phyloP scores from a whole-genome alignment of 352 stramenopile species.

The Globisporangium acanthophoron region DNA sequence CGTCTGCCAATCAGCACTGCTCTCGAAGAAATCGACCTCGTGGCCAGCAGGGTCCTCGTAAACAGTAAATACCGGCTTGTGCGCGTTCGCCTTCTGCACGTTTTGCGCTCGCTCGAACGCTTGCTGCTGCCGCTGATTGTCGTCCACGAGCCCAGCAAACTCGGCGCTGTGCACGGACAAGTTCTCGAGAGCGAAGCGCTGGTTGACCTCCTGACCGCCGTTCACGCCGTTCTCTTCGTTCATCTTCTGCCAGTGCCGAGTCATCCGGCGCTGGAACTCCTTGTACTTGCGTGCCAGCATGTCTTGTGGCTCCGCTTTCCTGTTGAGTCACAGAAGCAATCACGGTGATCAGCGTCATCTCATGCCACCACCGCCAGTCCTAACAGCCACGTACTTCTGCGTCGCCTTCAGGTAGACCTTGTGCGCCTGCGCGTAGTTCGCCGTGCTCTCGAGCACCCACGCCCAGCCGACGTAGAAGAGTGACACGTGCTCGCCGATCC shows the following conservation, averaged over 20 bases:
- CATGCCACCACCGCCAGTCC: background rate
- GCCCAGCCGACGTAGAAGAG: conserved; percentile 87
- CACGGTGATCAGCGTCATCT: background rate
- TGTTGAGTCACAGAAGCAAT: conserved; percentile 16
- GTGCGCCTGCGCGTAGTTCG: conserved; percentile 77
- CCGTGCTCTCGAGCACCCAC: conserved; percentile 74
- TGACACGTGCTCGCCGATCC: conserved; percentile 73
- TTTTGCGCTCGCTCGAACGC: conserved; percentile 45
- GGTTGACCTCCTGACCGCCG: conserved; percentile 31
- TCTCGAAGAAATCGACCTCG: conserved; percentile 52
- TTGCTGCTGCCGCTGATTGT: conserved; percentile 63
- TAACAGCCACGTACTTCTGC: conserved; percentile 57
- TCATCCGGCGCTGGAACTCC: conserved; percentile 82
- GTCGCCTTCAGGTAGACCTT: conserved; percentile 85
- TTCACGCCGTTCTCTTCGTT: conserved; percentile 31
- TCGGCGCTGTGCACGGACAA: conserved; percentile 43
- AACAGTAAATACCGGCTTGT: conserved; percentile 84
- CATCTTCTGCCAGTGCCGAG: conserved; percentile 71
- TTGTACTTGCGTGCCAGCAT: conserved; percentile 71
- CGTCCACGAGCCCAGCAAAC: conserved; percentile 47
- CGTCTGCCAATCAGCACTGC: conserved; percentile 62
- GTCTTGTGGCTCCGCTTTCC: conserved; percentile 64
- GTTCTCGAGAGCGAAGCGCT: conserved; percentile 57
- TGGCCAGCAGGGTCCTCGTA: conserved; percentile 61
- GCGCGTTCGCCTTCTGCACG: conserved; percentile 50